phyloP scores from a whole-genome alignment of 306 rosid species.

The Malus domestica region DNA sequence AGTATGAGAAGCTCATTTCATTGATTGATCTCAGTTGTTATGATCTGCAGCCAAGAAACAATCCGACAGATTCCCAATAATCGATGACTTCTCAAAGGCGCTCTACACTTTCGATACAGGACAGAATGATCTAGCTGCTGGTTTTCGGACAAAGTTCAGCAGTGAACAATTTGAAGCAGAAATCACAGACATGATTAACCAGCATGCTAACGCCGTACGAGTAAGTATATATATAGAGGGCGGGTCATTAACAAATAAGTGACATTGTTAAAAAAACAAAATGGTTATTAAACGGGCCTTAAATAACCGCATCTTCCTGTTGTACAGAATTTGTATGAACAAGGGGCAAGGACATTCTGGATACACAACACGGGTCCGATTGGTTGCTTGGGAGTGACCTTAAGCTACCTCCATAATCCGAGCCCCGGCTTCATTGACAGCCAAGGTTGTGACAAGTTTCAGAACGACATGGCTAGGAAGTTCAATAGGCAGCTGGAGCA shows the following conservation, averaged over 20 bases:
- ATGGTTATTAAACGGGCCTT: too few species aligned
- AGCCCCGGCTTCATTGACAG: constrained; percentile 34
- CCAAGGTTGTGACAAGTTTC: constrained; percentile 49
- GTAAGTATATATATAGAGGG: constrained; percentile 26
- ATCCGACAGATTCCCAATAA: constrained; percentile 36
- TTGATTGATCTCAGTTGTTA: not conserved
- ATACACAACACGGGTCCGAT: constrained; percentile 83
- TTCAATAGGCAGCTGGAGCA: constrained; percentile 52
- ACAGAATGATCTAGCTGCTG: constrained; percentile 72
- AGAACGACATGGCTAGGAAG: constrained; percentile 54
- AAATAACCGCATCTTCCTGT: not conserved
- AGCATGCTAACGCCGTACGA: constrained; percentile 35
- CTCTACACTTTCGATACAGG: constrained; percentile 73
- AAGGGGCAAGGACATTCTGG: constrained; percentile 75
- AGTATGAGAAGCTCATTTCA: not conserved
- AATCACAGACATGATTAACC: constrained; percentile 40
- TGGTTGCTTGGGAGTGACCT: constrained; percentile 54
- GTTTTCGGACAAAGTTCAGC: constrained; percentile 23
- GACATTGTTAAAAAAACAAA: not conserved
- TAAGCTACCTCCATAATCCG: constrained; percentile 21
- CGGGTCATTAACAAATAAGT: not conserved
- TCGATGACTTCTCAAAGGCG: constrained; percentile 62
- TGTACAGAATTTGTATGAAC: constrained; percentile 32
- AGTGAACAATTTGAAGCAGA: constrained; percentile 20
- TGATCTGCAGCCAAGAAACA: constrained; percentile 19